These are phyloP conservation scores for Tagetes erecta DNA, from an alignment of 129 eudicot species.

Conservation along the genomic window DNA sequence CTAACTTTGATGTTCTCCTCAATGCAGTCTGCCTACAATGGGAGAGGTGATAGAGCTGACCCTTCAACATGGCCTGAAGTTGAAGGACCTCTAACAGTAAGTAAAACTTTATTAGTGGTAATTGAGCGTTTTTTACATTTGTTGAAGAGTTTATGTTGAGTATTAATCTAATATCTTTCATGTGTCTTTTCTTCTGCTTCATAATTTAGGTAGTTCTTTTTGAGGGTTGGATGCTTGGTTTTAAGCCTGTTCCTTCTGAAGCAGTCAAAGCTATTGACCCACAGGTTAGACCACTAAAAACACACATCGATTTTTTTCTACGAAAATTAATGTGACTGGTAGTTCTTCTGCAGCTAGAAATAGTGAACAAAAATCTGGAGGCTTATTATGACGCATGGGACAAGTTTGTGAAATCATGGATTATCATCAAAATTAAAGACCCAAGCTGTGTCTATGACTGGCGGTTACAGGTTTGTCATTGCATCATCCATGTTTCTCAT, in stretches of 20 bases:
- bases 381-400: conserved; percentile 92
- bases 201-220: conserved; percentile 59
- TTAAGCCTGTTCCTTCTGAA: conserved; percentile 71
- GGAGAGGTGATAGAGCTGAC: conserved; percentile 94
- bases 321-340: background rate
- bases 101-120: conserved; percentile 28
- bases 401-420: conserved; percentile 82
- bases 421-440: conserved; percentile 87
- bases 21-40: conserved; percentile 81
- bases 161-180: background rate
- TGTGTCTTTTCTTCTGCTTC: conserved; percentile 8
- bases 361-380: conserved; percentile 67
- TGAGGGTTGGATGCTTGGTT: conserved; percentile 99
- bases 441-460: conserved; percentile 89
- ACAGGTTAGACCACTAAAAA: conserved; percentile 59
- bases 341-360: conserved; percentile 63
- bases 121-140: background rate
- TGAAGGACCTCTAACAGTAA: conserved; percentile 89
- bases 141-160: background rate
- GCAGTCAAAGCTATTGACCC: conserved; percentile 85
- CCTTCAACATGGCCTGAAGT: conserved; percentile 93
- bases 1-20: background rate
- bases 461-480: conserved; percentile 81
- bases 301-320: background rate
- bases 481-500: conserved; percentile 4